Percentiles rank a stretch among this genome's conserved stretches.
These are phyloP conservation scores for Naganishia sp. DNA, from an alignment of 1,284 basidiomycete species.

Conservation along the genomic window DNA sequence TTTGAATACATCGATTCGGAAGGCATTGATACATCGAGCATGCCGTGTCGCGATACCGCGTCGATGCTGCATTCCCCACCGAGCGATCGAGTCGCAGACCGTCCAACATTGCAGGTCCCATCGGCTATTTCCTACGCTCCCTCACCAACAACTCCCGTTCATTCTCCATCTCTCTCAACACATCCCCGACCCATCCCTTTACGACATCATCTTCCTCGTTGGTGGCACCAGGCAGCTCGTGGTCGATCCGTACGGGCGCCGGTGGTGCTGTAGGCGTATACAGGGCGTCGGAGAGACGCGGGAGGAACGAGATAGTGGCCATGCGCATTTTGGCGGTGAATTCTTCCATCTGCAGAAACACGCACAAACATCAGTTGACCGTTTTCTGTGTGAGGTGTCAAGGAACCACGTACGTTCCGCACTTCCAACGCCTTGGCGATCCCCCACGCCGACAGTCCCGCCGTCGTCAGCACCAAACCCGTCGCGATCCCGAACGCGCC, in stretches of 20 bases:
- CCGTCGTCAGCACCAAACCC: slow-evolving; percentile 9
- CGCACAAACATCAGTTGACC: background rate
- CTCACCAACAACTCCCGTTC: background rate
- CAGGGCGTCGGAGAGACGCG: background rate
- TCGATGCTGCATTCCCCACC: too few species aligned
- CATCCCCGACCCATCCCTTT: slow-evolving; percentile 9
- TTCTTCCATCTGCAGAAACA: slow-evolving; percentile 25
- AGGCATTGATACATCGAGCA: too few species aligned
- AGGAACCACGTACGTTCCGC: slow-evolving; percentile 20
- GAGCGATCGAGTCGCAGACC: background rate
- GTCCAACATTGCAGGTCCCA: background rate
- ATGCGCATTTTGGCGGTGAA: slow-evolving; percentile 29
- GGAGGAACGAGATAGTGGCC: background rate
- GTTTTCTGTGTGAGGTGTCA: background rate
- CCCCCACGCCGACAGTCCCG: slow-evolving; percentile 5
- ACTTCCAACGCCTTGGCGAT: slow-evolving; percentile 21
- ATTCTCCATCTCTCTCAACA: slow-evolving; percentile 11
- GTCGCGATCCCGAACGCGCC: slow-evolving; percentile 32
- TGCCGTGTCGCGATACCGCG: too few species aligned
- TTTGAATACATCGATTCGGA: too few species aligned
- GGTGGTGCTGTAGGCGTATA: background rate
- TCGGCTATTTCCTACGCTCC: background rate
- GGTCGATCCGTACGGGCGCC: background rate
- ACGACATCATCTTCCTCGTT: slow-evolving; percentile 19
- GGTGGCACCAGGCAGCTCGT: background rate